Conservation (phyloP, 2,329 filamentous ascomycete genomes). For the Botryotinia narcissicola region DNA sequence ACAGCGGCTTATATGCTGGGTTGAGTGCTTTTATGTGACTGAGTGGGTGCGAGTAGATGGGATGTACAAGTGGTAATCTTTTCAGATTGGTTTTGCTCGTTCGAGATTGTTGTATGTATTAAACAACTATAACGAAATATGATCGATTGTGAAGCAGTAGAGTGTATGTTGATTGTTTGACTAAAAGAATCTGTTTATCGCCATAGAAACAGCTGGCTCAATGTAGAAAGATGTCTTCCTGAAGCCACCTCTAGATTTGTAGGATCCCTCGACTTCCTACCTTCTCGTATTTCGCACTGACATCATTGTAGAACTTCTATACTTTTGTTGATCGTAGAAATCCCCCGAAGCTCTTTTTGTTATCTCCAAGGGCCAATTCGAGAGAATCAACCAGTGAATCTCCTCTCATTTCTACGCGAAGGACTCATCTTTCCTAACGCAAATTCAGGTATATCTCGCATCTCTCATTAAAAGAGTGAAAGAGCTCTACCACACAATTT, state of each 20-base stretch:
- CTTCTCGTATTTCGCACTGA: neutral
- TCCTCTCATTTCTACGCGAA: neutral
- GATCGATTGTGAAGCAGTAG: too few relatives aligned
- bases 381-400: fast-evolving
- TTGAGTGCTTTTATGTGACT: neutral
- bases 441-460: fast-evolving
- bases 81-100: neutral
- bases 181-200: neutral
- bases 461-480: neutral
- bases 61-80: neutral
- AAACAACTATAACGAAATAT: neutral
- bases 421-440: fast-evolving
- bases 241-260: too few relatives aligned
- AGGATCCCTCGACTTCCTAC: too few relatives aligned
- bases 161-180: neutral
- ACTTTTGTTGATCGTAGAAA: fast-evolving
- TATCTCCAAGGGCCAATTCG: fast-evolving
- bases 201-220: too few relatives aligned
- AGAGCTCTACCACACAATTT: neutral
- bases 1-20: constrained; percentile 8
- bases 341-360: neutral
- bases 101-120: neutral
- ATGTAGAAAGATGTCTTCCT: too few relatives aligned
- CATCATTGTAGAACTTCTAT: neutral
- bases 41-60: neutral